Conservation (phyloP, 2,329 filamentous ascomycete species). For the Triangularia setosa region DNA sequence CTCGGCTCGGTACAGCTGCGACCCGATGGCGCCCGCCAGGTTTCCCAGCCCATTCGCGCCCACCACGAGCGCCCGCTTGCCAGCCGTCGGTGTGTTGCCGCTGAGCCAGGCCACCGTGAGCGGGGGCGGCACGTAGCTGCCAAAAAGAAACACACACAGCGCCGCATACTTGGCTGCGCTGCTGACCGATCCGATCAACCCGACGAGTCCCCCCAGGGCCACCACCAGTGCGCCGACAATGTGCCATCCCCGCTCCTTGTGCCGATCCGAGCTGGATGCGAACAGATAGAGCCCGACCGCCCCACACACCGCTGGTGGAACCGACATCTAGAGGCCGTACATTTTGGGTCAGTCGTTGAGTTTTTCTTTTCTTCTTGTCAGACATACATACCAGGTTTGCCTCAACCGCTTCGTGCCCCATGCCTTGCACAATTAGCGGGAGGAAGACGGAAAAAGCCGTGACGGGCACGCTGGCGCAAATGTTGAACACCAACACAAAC, state of each 20-base stretch:
- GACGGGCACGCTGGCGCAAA: constrained; percentile 31
- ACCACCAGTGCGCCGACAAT: constrained; percentile 30
- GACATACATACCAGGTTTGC: constrained; percentile 30
- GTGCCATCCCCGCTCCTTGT: constrained; percentile 30
- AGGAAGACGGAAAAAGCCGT: constrained; percentile 34
- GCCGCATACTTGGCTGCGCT: constrained; percentile 26
- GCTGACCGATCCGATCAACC: constrained; percentile 24
- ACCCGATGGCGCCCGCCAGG: constrained; percentile 32
- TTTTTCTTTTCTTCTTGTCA: not conserved
- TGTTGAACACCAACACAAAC: constrained; percentile 33
- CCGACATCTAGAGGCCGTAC: constrained; percentile 25
- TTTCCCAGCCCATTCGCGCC: constrained; percentile 36
- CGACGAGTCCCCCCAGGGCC: constrained; percentile 28
- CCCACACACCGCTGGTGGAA: constrained; percentile 33
- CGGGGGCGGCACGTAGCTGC: constrained; percentile 31
- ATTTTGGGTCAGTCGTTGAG: not conserved
- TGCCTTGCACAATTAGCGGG: constrained; percentile 32
- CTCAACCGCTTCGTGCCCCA: constrained; percentile 27
- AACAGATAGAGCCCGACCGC: constrained; percentile 30
- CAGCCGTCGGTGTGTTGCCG: constrained; percentile 31
- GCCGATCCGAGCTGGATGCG: constrained; percentile 30
- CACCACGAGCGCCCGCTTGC: constrained; percentile 32
- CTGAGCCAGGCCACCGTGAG: constrained; percentile 34
- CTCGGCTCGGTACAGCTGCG: constrained; percentile 29
- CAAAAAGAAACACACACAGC: constrained; percentile 32